phyloP scores from a whole-genome alignment of 768 basidiomycete genomes.

The Crepidotus variabilis region DNA sequence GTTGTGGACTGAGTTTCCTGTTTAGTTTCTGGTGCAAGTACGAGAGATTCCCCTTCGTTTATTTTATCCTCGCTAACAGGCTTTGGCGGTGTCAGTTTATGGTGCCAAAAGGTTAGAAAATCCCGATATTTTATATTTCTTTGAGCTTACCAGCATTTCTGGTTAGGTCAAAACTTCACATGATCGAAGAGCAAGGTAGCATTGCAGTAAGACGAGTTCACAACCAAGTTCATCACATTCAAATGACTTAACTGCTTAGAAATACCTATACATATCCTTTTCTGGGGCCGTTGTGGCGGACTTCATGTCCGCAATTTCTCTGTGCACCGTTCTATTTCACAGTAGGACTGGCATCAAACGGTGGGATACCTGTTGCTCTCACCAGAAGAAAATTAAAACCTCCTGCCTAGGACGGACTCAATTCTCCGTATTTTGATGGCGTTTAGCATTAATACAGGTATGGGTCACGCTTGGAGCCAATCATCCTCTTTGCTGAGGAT shows the following conservation, averaged over 20 bases:
- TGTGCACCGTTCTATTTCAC: constrained; percentile 8
- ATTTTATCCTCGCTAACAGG: no score
- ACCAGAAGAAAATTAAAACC: not conserved
- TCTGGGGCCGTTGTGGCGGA: constrained; percentile 12
- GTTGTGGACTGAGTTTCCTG: no score
- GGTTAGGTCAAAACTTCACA: no score
- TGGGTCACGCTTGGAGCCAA: not conserved
- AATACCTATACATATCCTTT: constrained; percentile 11
- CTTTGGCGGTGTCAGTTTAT: no score
- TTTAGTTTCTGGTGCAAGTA: no score
- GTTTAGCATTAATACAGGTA: constrained; percentile 15
- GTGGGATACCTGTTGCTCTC: not conserved
- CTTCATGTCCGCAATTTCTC: constrained; percentile 9
- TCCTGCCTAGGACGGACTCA: constrained; percentile 8
- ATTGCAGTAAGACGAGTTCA: not conserved
- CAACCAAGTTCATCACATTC: not conserved
- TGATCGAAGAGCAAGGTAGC: no score
- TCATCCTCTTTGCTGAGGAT: not conserved
- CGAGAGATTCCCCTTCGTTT: no score
- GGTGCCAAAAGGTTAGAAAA: no score
- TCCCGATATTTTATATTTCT: no score
- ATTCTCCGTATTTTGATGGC: constrained; percentile 12
- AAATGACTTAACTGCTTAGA: not conserved
- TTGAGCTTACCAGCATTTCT: no score
- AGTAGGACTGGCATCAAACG: constrained; percentile 12